Conservation (phyloP, 257 asterid species). For the Penstemon barbatus region DNA sequence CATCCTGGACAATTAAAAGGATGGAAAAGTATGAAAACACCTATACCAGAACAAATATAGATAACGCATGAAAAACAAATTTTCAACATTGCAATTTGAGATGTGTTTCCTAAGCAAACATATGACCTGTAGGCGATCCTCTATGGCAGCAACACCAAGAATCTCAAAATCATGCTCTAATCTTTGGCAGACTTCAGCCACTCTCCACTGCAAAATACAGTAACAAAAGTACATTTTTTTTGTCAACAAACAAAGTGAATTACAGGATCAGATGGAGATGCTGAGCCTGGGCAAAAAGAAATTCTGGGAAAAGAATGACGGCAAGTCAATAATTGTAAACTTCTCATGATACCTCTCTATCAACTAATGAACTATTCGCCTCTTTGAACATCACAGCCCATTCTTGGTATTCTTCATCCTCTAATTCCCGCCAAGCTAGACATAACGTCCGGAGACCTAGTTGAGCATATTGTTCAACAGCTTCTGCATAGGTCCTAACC, state of each 20-base stretch:
- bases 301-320: constrained; percentile 17
- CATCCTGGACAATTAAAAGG: constrained; percentile 61
- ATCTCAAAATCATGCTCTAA: constrained; percentile 82
- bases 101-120: constrained; percentile 28
- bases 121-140: constrained; percentile 93
- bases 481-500: constrained; percentile 69
- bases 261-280: constrained; percentile 17
- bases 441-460: constrained; percentile 94
- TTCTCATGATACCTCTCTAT: constrained; percentile 74
- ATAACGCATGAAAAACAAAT: constrained; percentile 15
- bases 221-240: constrained; percentile 1
- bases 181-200: constrained; percentile 96
- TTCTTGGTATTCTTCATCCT: constrained; percentile 76
- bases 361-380: constrained; percentile 89
- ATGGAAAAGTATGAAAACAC: constrained; percentile 23
- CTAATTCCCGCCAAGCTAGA: constrained; percentile 92
- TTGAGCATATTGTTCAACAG: constrained; percentile 94
- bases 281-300: constrained; percentile 21
- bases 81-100: constrained; percentile 14
- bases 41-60: constrained; percentile 20
- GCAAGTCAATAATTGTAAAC: constrained; percentile 7
- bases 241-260: constrained; percentile 19
- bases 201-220: constrained; percentile 72
- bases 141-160: constrained; percentile 98
- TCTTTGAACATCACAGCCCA: constrained; percentile 93